A percentile compares a stretch with the other conserved stretches of the same genome.
These are phyloP conservation scores for Apiospora marii DNA, from an alignment of 2,329 filamentous ascomycete genomes.

Conservation along the genomic window DNA sequence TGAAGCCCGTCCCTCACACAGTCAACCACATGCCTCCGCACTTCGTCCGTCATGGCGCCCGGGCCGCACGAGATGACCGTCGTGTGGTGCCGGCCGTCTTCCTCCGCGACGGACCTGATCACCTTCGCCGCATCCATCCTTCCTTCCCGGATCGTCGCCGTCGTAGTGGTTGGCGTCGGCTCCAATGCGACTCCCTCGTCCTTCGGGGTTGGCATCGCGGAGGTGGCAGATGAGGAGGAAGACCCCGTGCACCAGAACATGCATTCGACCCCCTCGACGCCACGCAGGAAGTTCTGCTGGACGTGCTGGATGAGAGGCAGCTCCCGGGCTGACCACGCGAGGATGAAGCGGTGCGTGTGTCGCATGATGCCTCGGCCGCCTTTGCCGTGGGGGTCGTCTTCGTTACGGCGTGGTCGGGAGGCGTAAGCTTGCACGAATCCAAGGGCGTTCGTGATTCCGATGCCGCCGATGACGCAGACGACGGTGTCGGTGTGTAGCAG, in stretches of 20 bases:
- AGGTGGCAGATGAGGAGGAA: background rate
- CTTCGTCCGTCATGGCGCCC: constrained; percentile 39
- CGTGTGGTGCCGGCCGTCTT: constrained; percentile 29
- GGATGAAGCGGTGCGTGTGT: constrained; percentile 33
- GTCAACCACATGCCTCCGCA: constrained; percentile 32
- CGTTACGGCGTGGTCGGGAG: background rate
- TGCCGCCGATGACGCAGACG: constrained; percentile 31
- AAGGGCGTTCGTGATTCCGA: constrained; percentile 32
- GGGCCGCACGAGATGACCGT: constrained; percentile 39
- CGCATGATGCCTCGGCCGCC: constrained; percentile 29
- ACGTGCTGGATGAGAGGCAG: constrained; percentile 36
- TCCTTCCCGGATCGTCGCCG: constrained; percentile 28
- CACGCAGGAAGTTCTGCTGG: constrained; percentile 30
- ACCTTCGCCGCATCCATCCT: constrained; percentile 33
- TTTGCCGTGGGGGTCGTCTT: background rate
- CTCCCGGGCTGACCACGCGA: constrained; percentile 39
- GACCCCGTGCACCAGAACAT: constrained; percentile 31
- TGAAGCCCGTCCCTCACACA: constrained; percentile 33
- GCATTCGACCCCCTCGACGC: constrained; percentile 29
- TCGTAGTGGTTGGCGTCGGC: constrained; percentile 2
- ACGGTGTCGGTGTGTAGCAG: constrained; percentile 31
- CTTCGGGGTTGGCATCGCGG: background rate
- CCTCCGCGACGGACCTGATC: constrained; percentile 30
- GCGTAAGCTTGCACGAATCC: constrained; percentile 35
- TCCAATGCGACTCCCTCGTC: background rate